A percentile compares a stretch with the other conserved stretches of the same genome.
Conservation (phyloP, 2,329 filamentous ascomycete genomes). For the Coniochaeta sp. region DNA sequence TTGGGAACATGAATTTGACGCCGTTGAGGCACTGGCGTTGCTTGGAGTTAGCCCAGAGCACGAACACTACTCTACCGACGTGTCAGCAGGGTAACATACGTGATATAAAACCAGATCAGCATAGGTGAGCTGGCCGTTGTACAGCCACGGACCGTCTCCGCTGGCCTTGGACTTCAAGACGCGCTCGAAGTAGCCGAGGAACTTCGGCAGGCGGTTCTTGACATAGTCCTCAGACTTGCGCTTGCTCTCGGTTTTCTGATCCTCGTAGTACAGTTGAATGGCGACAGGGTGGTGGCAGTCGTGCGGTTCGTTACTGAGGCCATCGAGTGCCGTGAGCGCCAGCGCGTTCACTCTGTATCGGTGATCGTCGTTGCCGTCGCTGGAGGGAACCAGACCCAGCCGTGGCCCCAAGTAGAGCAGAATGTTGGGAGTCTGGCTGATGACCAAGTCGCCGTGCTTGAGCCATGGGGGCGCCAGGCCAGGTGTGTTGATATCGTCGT, state of each 20-base stretch:
- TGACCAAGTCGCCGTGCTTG: conserved; percentile 50
- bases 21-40: conserved; percentile 45
- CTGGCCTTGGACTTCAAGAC: conserved; percentile 52
- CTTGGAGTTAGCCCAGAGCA: background rate
- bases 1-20: conserved; percentile 61
- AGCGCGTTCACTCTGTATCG: conserved; percentile 56
- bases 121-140: conserved; percentile 58
- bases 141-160: conserved; percentile 56
- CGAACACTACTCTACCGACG: no score
- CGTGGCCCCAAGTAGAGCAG: conserved; percentile 60
- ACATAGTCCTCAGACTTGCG: conserved; percentile 51
- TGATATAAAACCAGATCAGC: conserved; percentile 71
- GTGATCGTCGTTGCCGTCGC: conserved; percentile 31
- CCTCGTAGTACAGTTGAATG: conserved; percentile 57
- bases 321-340: conserved; percentile 63
- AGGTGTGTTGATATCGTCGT: conserved; percentile 55
- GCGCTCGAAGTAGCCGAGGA: conserved; percentile 62
- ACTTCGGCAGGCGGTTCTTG: conserved; percentile 61
- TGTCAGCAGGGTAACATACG: conserved; percentile 30
- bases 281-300: conserved; percentile 70
- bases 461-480: conserved; percentile 62
- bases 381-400: conserved; percentile 45
- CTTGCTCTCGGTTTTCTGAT: conserved; percentile 63
- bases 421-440: conserved; percentile 68
- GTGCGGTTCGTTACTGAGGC: conserved; percentile 63